phyloP scores from a whole-genome alignment of 2,329 filamentous ascomycete genomes.

The Penicillium sp. region DNA sequence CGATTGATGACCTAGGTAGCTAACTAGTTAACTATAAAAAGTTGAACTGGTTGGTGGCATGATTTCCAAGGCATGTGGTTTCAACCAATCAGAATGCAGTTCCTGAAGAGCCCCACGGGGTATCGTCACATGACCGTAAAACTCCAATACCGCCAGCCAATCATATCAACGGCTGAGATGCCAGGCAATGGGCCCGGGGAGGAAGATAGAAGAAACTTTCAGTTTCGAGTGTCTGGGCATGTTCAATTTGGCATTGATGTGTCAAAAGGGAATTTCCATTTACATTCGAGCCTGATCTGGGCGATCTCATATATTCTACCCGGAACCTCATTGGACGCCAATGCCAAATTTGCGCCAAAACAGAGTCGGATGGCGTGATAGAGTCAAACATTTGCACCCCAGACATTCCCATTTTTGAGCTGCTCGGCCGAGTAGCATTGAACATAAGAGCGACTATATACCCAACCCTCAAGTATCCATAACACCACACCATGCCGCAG shows the following conservation, averaged over 20 bases:
- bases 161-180: background rate
- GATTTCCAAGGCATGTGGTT: background rate
- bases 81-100: slow-evolving; percentile 3
- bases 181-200: background rate
- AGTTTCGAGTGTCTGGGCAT: background rate
- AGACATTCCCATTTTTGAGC: background rate
- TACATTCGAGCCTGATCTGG: background rate
- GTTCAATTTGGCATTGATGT: background rate
- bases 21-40: no score
- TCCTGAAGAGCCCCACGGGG: background rate
- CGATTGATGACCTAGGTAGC: no score
- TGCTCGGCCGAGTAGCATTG: slow-evolving; percentile 15
- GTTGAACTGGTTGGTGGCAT: background rate
- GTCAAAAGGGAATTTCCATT: background rate
- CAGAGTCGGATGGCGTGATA: slow-evolving; percentile 18
- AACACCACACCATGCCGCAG: slow-evolving; percentile 5
- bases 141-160: background rate
- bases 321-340: background rate
- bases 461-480: background rate
- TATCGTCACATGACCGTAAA: background rate
- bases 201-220: background rate
- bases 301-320: background rate
- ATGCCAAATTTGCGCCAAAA: slow-evolving; percentile 11
- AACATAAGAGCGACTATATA: background rate
- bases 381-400: slow-evolving; percentile 8